Base-by-base conservation (phyloP, 306 rosid species). In the Prunus mira region DNA sequence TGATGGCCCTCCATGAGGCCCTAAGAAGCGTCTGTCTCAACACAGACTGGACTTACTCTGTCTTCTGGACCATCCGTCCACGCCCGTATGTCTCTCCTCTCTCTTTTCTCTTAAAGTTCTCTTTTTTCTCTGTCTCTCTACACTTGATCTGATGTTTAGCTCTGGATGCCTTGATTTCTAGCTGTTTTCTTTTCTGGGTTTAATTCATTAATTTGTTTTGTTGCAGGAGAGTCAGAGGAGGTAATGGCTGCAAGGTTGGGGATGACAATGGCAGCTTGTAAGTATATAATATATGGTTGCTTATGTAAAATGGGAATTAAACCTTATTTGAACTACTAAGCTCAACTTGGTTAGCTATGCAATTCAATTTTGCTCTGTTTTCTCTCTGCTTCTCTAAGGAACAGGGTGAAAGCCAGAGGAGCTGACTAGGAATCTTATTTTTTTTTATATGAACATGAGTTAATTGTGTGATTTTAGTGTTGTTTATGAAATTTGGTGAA, bases 1-100 rank as follows among this genome's bases (percentile, higher is more conserved):
- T 96, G 99, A 96, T 96, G 99, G 99, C 99, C 84, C 98, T 96
- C 89, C 99, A 96, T 82, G 99, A 96, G 97, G 91, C 99, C 90
- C 99, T 96, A 84, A 88, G 98, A 96, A 89, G 73, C 82, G 86
- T 79, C 78, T 85, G 88, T 80, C 89, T 88, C 76, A 76, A 61
- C 87, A 61, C 90, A 74, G 98, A 96, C 89, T 96, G 99, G 99
- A 96, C 99, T 91, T 96, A 96, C 90, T 96, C 99, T 96, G 99
- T 96, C 87, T 93, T 96, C 99, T 96, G 99, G 99, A 96, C 98
- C 83, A 96, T 93, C 81, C 99, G 99, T 82, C 99, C 98, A 52
- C 96, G 99, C 81, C 99, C 99, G 98, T 92, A 92, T 90, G 68
- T 58, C n/a, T 69, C 69, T 75, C 65, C 52, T 69, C 55, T 86